Conservation (phyloP, 495 filamentous ascomycete genomes). For the Penicillium alfredii region DNA sequence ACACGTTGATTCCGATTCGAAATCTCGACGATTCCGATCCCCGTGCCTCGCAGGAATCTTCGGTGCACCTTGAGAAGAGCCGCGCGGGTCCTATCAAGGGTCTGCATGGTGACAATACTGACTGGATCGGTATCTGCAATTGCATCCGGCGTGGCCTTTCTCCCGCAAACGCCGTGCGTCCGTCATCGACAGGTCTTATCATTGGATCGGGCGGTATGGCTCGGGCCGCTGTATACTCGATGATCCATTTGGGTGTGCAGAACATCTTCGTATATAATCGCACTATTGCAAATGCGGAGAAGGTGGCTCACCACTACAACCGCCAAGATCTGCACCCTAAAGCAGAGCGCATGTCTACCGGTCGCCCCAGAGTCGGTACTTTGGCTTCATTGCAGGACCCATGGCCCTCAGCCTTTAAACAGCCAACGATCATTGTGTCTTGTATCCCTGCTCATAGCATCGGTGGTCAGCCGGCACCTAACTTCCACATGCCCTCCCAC, state of each 20-base stretch:
- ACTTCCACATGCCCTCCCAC: slow-evolving; percentile 62
- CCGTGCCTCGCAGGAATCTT: slow-evolving; percentile 28
- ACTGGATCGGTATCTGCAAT: slow-evolving; percentile 71
- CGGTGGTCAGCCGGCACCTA: slow-evolving; percentile 55
- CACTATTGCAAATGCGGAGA: slow-evolving; percentile 51
- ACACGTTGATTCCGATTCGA: slow-evolving; percentile 68
- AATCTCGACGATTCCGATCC: slow-evolving; percentile 46
- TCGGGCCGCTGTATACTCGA: slow-evolving; percentile 69
- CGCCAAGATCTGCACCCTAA: slow-evolving; percentile 27
- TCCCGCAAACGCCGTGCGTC: slow-evolving; percentile 68
- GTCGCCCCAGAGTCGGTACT: slow-evolving; percentile 45
- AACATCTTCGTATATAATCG: slow-evolving; percentile 72
- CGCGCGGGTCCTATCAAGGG: slow-evolving; percentile 56
- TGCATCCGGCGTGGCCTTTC: slow-evolving; percentile 69
- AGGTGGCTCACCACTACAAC: slow-evolving; percentile 66
- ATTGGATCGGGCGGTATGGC: slow-evolving; percentile 79
- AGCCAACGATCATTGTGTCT: slow-evolving; percentile 67
- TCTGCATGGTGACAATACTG: slow-evolving; percentile 76
- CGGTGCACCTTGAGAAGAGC: slow-evolving; percentile 51
- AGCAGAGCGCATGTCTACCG: slow-evolving; percentile 12
- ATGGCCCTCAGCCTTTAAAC: slow-evolving; percentile 59
- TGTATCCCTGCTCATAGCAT: slow-evolving; percentile 66
- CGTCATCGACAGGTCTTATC: slow-evolving; percentile 60
- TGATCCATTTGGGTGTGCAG: slow-evolving; percentile 68
- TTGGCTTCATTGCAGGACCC: slow-evolving; percentile 47